Conservation (phyloP, 1,284 basidiomycete species). For the Moniliophthora roreri region DNA sequence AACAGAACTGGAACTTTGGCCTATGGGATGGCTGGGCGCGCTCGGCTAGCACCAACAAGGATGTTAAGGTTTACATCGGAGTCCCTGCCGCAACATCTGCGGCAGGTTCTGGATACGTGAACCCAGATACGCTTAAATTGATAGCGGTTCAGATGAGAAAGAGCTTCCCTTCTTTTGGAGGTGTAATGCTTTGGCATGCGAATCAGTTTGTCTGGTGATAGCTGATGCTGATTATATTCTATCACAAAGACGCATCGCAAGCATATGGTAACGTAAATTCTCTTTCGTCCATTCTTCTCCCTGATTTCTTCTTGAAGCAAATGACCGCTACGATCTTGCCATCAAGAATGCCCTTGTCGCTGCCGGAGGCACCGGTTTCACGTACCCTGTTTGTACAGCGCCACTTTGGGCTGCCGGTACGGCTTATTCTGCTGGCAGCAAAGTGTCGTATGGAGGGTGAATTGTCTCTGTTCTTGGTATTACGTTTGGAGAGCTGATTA, state of each 20-base stretch:
- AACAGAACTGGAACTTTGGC: constrained; percentile 53
- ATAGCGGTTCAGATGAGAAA: constrained; percentile 56
- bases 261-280: not conserved
- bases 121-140: constrained; percentile 43
- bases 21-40: constrained; percentile 57
- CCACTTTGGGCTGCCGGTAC: constrained; percentile 50
- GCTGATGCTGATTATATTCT: not conserved
- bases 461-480: constrained; percentile 18
- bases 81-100: constrained; percentile 55
- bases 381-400: constrained; percentile 59
- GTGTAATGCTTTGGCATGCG: constrained; percentile 73
- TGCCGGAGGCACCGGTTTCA: constrained; percentile 66
- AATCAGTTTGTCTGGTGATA: too few relatives aligned
- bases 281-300: not conserved
- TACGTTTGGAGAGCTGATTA: too few relatives aligned
- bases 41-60: constrained; percentile 50
- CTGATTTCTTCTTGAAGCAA: constrained; percentile 35
- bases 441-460: constrained; percentile 62
- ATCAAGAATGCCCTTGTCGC: constrained; percentile 61
- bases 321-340: constrained; percentile 56
- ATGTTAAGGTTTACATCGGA: constrained; percentile 63
- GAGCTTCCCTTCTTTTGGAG: constrained; percentile 69
- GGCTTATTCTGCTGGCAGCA: constrained; percentile 50
- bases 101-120: constrained; percentile 56
- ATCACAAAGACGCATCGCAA: constrained; percentile 29